Percentiles rank a stretch among this genome's conserved stretches.
These are phyloP conservation scores for Phylloporus sp. DNA, from an alignment of 768 basidiomycete genomes.

Conservation along the genomic window DNA sequence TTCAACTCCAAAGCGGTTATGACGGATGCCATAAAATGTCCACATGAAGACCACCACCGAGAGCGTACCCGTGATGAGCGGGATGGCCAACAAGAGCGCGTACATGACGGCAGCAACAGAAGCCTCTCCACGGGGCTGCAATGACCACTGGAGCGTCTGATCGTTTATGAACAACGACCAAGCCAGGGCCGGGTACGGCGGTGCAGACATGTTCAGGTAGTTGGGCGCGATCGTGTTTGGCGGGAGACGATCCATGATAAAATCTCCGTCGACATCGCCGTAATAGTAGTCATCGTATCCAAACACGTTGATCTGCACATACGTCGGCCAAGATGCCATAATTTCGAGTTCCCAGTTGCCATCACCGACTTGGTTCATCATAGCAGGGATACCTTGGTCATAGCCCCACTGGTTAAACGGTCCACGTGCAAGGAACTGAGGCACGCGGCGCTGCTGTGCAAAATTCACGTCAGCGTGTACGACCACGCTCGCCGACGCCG, in stretches of 20 bases:
- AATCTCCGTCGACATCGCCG: conserved; percentile 84
- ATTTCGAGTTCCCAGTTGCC: conserved; percentile 83
- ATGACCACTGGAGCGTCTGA: conserved; percentile 64
- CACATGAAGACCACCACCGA: conserved; percentile 90
- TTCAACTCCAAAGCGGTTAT: conserved; percentile 88
- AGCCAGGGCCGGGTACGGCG: conserved; percentile 80
- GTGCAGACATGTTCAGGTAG: conserved; percentile 88
- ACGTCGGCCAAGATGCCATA: conserved; percentile 88
- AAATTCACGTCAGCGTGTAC: conserved; percentile 75
- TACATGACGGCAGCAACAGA: conserved; percentile 84
- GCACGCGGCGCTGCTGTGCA: conserved; percentile 68
- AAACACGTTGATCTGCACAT: conserved; percentile 86
- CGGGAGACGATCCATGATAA: conserved; percentile 83
- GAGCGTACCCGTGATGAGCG: conserved; percentile 76
- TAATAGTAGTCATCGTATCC: conserved; percentile 91
- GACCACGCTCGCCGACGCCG: conserved; percentile 57
- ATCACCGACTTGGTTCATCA: conserved; percentile 60
- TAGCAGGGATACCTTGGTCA: conserved; percentile 70
- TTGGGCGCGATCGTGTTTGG: conserved; percentile 84
- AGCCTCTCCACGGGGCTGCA: conserved; percentile 78
- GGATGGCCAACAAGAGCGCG: conserved; percentile 74
- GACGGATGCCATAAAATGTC: conserved; percentile 93
- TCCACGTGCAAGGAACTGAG: conserved; percentile 83
- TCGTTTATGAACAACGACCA: conserved; percentile 86
- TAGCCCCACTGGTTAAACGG: conserved; percentile 91